Percentiles rank a stretch among this genome's conserved stretches.
These are phyloP conservation scores for Colletotrichum cordylinicola DNA, from an alignment of 2,329 filamentous ascomycete genomes.

Conservation along the genomic window DNA sequence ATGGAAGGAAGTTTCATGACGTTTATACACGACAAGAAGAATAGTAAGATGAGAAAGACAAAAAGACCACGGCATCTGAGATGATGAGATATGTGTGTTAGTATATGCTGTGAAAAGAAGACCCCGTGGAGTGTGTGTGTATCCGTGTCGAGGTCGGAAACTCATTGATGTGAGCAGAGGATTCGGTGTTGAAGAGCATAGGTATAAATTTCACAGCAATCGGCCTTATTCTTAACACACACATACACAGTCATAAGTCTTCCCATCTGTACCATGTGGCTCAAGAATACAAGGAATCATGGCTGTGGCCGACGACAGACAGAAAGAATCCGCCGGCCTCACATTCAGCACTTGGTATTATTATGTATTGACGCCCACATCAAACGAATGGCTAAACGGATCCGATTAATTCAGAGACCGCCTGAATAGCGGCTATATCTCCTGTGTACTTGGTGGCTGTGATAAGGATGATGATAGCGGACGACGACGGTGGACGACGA, in stretches of 20 bases:
- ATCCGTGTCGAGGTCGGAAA: not conserved
- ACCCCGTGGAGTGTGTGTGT: not conserved
- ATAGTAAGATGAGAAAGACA: not conserved
- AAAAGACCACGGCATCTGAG: not conserved
- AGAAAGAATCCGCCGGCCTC: not conserved
- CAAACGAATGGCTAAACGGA: not conserved
- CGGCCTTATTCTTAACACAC: not conserved
- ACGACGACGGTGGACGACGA: no score
- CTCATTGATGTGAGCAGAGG: not conserved
- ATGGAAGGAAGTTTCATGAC: not conserved
- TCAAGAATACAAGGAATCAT: no score
- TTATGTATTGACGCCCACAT: not conserved
- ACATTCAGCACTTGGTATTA: not conserved
- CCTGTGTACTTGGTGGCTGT: no score
- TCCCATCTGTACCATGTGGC: rapidly evolving
- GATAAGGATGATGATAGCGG: no score
- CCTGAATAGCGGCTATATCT: no score
- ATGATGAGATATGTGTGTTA: not conserved
- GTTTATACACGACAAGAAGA: not conserved
- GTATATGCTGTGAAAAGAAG: not conserved
- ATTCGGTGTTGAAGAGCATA: not conserved
- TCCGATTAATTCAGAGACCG: not conserved
- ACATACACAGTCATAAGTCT: rapidly evolving
- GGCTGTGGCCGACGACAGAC: not conserved
- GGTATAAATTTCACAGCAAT: not conserved